Percentiles rank a stretch among this genome's conserved stretches.
Conservation (phyloP, 306 rosid species). For the Benincasa hispida region DNA sequence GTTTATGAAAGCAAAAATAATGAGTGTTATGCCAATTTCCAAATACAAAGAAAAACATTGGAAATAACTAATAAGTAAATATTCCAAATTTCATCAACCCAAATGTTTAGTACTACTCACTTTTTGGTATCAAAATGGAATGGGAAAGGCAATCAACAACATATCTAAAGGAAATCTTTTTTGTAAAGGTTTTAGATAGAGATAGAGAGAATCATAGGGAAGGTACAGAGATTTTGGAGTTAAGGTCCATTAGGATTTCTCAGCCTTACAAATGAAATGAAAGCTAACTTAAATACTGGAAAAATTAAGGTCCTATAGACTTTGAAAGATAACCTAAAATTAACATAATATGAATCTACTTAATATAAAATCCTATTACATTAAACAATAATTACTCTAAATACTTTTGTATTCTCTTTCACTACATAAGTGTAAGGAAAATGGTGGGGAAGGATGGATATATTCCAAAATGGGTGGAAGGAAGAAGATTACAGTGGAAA, state of each 20-base stretch:
- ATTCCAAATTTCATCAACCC: constrained; percentile 1
- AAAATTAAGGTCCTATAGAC: no score
- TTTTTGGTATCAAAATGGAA: not conserved
- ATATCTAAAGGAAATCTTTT: not conserved
- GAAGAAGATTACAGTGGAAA: not conserved
- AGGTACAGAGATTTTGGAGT: no score
- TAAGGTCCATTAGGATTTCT: no score
- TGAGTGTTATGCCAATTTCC: not conserved
- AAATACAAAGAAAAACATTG: not conserved
- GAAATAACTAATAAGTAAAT: not conserved
- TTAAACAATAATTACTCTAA: no score
- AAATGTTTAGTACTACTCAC: not conserved
- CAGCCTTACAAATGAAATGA: no score
- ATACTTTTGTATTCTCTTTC: not conserved
- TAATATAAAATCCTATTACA: no score
- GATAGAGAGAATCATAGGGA: no score
- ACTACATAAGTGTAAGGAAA: not conserved
- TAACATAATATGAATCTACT: no score
- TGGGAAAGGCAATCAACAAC: not conserved
- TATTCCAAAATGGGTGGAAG: constrained; percentile 10
- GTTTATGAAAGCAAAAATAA: no score
- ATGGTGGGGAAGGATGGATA: not conserved
- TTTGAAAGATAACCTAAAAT: no score
- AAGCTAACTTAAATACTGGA: no score
- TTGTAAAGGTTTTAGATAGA: no score